Base-by-base conservation (phyloP, 1,284 basidiomycete species). In the Ganoderma sinense region DNA sequence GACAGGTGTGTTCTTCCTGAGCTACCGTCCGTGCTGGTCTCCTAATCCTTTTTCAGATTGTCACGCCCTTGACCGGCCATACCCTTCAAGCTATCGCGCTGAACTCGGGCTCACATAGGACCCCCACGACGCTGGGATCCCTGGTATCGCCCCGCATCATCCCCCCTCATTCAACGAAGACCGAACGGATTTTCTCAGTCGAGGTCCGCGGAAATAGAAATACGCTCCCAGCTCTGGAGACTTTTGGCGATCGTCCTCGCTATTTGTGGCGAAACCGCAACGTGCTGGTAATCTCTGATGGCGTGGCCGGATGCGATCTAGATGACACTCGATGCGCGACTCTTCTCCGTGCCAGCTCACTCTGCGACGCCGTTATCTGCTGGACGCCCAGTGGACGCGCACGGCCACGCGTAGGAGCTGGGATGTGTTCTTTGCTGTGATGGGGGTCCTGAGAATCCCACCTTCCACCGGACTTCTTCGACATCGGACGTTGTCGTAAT, bases 401-500 rank as follows among this genome's bases (percentile, higher is more conserved):
- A 39, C 58, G 53, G 36, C n/a, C 23, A 41, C 59, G 43, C 43
- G 53, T 64, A 63, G 61, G 23, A 64, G 66, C 67, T 56, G 55
- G 55, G 41, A 58, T 29, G 55, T 71, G 65, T 70, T 64, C 68
- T 64, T 63, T 53, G 55, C 66, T 55, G 58, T 70, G 67, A 70
- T 70, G 65, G 23, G 23, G 48, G 3, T 26, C 48, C 71, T 73
- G 71, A 65, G 71, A 73, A 71, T 13, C 45, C 72, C 72, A 69
- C 41, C 66, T 60, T 45, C 45, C 64, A 62, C 71, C 72, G 72
- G 72, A 69, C 61, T 65, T 33, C 68, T 61, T 48, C 59, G 65
- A 67, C 64, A 58, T 65, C 69, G 69, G 72, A 45, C 48, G 69
- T 33, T 73, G 68, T 69, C 72, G 72, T 71, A 71, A 73, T 61